phyloP scores from a whole-genome alignment of 108 stramenopile genomes.

The Cyclostephanos invisitatus region DNA sequence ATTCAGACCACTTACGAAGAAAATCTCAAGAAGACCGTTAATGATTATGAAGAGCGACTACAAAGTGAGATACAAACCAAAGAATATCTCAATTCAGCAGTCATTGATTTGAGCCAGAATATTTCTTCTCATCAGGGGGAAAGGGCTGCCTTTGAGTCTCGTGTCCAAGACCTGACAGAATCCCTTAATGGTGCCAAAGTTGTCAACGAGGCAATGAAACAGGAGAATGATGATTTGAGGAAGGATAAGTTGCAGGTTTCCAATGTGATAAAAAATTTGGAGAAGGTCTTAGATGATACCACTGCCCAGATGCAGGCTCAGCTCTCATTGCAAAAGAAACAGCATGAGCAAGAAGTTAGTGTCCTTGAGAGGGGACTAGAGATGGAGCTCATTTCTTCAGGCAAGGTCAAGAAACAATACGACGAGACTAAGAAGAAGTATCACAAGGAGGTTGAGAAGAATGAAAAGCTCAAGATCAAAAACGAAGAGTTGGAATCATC shows the following conservation, averaged over 20 bases:
- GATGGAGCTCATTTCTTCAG: background rate
- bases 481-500: background rate
- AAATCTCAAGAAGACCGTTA: background rate
- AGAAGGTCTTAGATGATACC: background rate
- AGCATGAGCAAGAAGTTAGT: background rate
- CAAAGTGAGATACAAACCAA: background rate
- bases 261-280: background rate
- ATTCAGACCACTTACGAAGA: background rate
- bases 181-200: background rate
- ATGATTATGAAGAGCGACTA: background rate
- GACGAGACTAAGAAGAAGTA: background rate
- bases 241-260: background rate
- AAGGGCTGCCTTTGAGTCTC: background rate
- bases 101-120: background rate
- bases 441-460: background rate
- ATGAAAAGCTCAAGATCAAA: slow-evolving; percentile 3
- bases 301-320: slow-evolving; percentile 2
- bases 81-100: background rate
- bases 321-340: background rate
- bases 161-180: background rate
- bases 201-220: slow-evolving; percentile 3
- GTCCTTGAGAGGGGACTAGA: slow-evolving; percentile 1
- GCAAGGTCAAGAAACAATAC: background rate
- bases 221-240: background rate
- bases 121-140: background rate